Evolutionary conservation across 352 stramenopile genomes (phyloP).

Genomic region (Globisporangium irregulare): DNA sequence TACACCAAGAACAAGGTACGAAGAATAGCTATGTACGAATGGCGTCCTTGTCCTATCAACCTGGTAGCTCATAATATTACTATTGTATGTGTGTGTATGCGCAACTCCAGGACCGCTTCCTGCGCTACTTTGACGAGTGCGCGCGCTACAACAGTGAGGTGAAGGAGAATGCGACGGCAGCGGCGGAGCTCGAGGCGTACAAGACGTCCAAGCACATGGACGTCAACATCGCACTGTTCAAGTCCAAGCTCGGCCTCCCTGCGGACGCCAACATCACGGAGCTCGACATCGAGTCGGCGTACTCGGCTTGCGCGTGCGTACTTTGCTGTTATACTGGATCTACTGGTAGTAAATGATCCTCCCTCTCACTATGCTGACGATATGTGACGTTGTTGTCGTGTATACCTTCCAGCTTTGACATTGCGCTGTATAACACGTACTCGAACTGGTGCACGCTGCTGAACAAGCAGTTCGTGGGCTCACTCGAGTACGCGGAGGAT

Average conservation of each 20-base stretch:
- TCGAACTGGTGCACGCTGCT: slow-evolving; percentile 47
- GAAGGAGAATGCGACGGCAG: slow-evolving; percentile 34
- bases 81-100: too few relatives aligned
- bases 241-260: slow-evolving; percentile 14
- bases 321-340: too few relatives aligned
- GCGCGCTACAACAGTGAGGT: slow-evolving; percentile 47
- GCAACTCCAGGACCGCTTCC: slow-evolving; percentile 31
- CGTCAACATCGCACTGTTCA: slow-evolving; percentile 19
- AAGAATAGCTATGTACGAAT: not conserved
- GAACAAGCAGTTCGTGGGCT: slow-evolving; percentile 21
- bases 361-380: too few relatives aligned
- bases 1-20: slow-evolving; percentile 31
- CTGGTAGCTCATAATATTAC: not conserved
- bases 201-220: slow-evolving; percentile 25
- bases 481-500: slow-evolving; percentile 44
- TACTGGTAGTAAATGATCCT: too few relatives aligned
- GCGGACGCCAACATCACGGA: slow-evolving; percentile 19
- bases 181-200: slow-evolving; percentile 27
- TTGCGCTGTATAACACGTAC: slow-evolving; percentile 38
- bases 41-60: not conserved
- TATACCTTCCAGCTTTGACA: slow-evolving; percentile 34
- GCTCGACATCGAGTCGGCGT: slow-evolving; percentile 31
- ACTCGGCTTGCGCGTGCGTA: slow-evolving; percentile 44
- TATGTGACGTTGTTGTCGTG: not conserved
- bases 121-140: slow-evolving; percentile 65